Base-by-base conservation (phyloP, 768 basidiomycete species). In the Auricularia cornea region DNA sequence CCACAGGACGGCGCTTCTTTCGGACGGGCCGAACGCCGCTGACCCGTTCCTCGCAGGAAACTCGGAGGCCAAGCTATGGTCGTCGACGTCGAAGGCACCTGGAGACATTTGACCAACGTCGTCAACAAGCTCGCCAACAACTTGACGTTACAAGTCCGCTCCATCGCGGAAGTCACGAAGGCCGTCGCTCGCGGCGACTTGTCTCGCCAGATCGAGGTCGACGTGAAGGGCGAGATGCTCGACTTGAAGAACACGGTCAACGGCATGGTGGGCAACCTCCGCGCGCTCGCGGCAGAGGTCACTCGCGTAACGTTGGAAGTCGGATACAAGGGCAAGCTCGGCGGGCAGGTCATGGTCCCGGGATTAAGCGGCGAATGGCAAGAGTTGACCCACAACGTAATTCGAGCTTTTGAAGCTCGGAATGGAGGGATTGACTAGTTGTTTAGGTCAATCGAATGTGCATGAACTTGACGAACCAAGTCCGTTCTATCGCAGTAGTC, bases 191-290 rank as follows among this genome's bases (percentile, higher is more conserved):
- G 85, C 52, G 94, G 94, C 35, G 93, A 98, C 72, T 78, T 94
- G 78, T 91, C 89, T 1, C 90, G 92, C 76, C 94, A 92, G 80
- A 92, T 98, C 70, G 89, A 92, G 69, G 94, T 98, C 65, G 85
- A 88, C 65, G 89, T 90, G 66, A 88, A 91, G 29, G 94, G 94
- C 59, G 94, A 96, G 70, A 95, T 96, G 87, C 82, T 82, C 18
- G 89, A 89, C 18, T 80, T 92, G 74, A 91, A 90, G 71, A 82
- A 82, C 66, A 84, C 82, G 29, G 82, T 84, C 59, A 84, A 83
- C 71, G 81, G 81, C 68, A 84, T 84, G 83, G 82, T 83, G 11
- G 77, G 78, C 29, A 74, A 77, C 61, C 72, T 81, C 20, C 81
- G 90, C 38, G 84, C 86, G 18, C 78, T 92, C 28, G 88, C 90